phyloP scores from a whole-genome alignment of 768 basidiomycete genomes.

The Termitomyces sp. region DNA sequence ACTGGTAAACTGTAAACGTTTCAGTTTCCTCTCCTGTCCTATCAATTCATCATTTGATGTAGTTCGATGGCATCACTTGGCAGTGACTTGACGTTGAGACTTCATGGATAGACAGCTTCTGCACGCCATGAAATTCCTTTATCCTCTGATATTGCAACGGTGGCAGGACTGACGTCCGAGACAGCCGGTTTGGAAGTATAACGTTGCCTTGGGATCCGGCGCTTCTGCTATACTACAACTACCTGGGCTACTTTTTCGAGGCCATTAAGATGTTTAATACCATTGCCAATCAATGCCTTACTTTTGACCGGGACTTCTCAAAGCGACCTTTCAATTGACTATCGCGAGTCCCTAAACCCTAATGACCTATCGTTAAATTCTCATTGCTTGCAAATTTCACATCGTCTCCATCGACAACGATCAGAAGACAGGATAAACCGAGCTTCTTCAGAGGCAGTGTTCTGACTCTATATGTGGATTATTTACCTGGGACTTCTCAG shows the following conservation, averaged over 20 bases:
- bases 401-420: not conserved
- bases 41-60: not conserved
- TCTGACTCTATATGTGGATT: not conserved
- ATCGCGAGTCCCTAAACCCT: not conserved
- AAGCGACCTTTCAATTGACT: not conserved
- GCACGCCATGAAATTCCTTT: not conserved
- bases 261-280: not conserved
- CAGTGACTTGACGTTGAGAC: not conserved
- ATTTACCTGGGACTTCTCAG: not conserved
- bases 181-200: not conserved
- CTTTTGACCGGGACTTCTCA: not conserved
- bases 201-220: not conserved
- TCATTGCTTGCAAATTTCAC: not conserved
- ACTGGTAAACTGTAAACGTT: too few species aligned
- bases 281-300: not conserved
- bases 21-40: too few species aligned
- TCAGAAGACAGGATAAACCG: not conserved
- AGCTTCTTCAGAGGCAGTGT: not conserved
- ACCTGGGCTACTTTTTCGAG: not conserved
- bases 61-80: not conserved
- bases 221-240: not conserved
- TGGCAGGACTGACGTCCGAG: not conserved
- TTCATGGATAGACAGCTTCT: not conserved
- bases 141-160: not conserved
- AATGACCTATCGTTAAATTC: not conserved